These are phyloP conservation scores for Plenodomus tracheiphilus DNA, from an alignment of 2,329 filamentous ascomycete genomes.

Conservation along the genomic window DNA sequence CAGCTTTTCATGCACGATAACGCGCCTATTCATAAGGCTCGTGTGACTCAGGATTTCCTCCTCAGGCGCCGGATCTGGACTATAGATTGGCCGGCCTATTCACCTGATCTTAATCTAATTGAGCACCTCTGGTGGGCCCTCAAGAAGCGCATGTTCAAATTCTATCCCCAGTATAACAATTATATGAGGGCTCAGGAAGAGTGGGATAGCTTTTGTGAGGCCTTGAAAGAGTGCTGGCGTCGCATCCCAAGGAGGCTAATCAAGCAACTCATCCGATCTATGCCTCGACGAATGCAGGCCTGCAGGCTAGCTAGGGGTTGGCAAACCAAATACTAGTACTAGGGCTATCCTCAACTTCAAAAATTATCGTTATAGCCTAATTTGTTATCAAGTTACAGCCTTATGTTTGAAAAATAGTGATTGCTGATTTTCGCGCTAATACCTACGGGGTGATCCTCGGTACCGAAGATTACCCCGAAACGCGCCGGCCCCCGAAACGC, in stretches of 20 bases:
- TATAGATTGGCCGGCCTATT: constrained; percentile 24
- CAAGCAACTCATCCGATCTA: constrained; percentile 6
- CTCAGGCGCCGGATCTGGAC: constrained; percentile 11
- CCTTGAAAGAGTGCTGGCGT: constrained; percentile 13
- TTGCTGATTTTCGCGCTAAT: no score
- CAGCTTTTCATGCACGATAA: constrained; percentile 27
- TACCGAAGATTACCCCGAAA: no score
- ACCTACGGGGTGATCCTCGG: no score
- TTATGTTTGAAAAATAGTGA: no score
- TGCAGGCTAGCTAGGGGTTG: constrained; percentile 6
- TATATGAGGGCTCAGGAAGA: constrained; percentile 6
- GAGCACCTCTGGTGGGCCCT: constrained; percentile 27
- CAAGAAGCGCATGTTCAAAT: constrained; percentile 21
- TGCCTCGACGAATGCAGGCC: constrained; percentile 8
- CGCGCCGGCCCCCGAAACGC: no score
- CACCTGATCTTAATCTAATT: constrained; percentile 34
- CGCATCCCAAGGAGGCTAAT: constrained; percentile 6
- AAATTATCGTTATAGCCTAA: no score
- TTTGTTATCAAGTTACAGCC: no score
- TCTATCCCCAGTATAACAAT: constrained; percentile 18
- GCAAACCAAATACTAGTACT: constrained; percentile 13
- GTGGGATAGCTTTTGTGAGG: constrained; percentile 12
- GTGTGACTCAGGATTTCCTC: constrained; percentile 13
- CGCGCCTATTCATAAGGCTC: constrained; percentile 19
- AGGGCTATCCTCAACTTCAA: not conserved